Evolutionary conservation across 2,329 filamentous ascomycete genomes (phyloP).

Genomic region (Calonectria ilicicola): DNA sequence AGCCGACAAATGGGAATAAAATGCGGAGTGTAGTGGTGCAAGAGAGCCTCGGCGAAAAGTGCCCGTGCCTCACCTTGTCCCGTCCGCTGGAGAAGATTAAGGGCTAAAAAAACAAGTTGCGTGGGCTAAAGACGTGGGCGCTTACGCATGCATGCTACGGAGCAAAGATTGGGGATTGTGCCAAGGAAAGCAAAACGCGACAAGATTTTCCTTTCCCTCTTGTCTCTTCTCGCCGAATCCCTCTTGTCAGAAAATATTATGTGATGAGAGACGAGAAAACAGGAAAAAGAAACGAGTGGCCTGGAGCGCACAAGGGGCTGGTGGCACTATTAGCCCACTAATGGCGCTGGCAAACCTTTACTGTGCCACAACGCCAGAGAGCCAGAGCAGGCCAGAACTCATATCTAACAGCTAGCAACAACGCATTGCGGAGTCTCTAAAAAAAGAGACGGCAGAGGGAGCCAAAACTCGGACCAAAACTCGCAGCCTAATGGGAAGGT

Average conservation of each 20-base stretch:
- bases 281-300: conserved; percentile 23
- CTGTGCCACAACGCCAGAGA: neutral
- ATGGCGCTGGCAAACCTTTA: conserved; percentile 12
- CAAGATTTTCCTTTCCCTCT: neutral
- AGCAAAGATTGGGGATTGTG: conserved; percentile 6
- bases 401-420: conserved; percentile 2
- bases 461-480: too few species aligned
- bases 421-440: neutral
- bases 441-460: conserved; percentile 7
- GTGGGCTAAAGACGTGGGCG: neutral
- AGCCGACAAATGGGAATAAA: conserved; percentile 16
- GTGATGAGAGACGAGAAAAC: conserved; percentile 11
- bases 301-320: conserved; percentile 12
- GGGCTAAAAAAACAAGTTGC: neutral
- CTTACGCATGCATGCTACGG: conserved; percentile 2
- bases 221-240: neutral
- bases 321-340: conserved; percentile 13
- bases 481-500: neutral
- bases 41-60: conserved; percentile 13
- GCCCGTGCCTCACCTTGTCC: conserved; percentile 11
- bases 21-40: neutral
- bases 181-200: neutral
- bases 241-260: conserved; percentile 14
- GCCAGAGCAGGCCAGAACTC: neutral
- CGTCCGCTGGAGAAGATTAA: neutral